Percentiles rank a stretch among this genome's conserved stretches.
Evolutionary conservation across 2,329 filamentous ascomycete species (phyloP).

Genomic region (Aspergillus thermomutatus): DNA sequence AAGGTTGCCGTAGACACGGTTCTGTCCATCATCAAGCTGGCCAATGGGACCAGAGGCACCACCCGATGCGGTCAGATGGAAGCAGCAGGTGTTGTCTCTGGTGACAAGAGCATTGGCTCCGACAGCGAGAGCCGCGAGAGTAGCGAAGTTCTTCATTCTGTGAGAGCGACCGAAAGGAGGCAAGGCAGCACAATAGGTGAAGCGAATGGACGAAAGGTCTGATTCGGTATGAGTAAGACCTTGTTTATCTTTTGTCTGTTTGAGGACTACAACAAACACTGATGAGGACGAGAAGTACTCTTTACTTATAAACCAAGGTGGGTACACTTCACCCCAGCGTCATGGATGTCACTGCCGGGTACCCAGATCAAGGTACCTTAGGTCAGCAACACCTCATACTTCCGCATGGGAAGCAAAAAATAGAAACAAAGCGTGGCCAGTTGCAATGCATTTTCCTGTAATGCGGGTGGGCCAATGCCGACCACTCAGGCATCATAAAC

Average conservation of each 20-base stretch:
- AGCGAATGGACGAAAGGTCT: conserved; percentile 12
- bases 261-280: background rate
- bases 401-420: conserved; percentile 11
- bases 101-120: conserved; percentile 43
- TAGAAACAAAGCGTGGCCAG: conserved; percentile 16
- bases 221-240: background rate
- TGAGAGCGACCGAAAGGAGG: conserved; percentile 6
- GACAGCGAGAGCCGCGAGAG: conserved; percentile 37
- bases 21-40: conserved; percentile 61
- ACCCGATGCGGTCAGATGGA: conserved; percentile 52
- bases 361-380: conserved; percentile 8
- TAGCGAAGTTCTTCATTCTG: conserved; percentile 39
- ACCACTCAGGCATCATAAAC: conserved; percentile 5
- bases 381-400: conserved; percentile 4
- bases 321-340: conserved; percentile 9
- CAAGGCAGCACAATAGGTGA: background rate
- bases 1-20: conserved; percentile 52
- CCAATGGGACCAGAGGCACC: conserved; percentile 53
- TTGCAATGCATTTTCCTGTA: conserved; percentile 7
- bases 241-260: conserved; percentile 1
- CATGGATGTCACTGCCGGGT: conserved; percentile 9
- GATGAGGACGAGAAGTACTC: background rate
- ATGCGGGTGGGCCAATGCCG: conserved; percentile 8
- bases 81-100: conserved; percentile 46
- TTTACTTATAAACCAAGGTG: conserved; percentile 23